Evolutionary conservation across 2,329 filamentous ascomycete species (phyloP).

Genomic region (Fusarium pilosicola): DNA sequence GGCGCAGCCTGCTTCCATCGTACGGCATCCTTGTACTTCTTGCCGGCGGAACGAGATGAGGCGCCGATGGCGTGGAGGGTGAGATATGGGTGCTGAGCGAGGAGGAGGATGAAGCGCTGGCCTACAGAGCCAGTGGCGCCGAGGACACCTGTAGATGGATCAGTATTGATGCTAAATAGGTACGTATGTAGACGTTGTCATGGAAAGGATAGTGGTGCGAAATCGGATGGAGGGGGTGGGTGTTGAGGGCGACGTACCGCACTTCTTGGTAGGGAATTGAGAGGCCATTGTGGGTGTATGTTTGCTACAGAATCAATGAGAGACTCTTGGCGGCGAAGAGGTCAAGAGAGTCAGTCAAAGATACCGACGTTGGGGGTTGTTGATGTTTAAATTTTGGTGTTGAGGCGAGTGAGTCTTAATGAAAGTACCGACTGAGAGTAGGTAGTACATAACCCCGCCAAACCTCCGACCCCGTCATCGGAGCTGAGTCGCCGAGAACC

Average conservation of each 20-base stretch:
- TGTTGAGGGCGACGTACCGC: slow-evolving; percentile 55
- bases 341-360: background rate
- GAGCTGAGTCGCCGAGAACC: slow-evolving; percentile 36
- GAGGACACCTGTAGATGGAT: slow-evolving; percentile 70
- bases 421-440: slow-evolving; percentile 9
- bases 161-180: slow-evolving; percentile 3
- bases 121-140: slow-evolving; percentile 95
- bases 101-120: slow-evolving; percentile 92
- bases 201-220: slow-evolving; percentile 8
- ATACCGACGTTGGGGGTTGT: background rate
- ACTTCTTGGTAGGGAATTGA: slow-evolving; percentile 67
- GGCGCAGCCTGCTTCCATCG: slow-evolving; percentile 92
- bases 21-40: slow-evolving; percentile 94
- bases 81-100: slow-evolving; percentile 88
- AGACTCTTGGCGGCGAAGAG: background rate
- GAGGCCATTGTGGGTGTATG: slow-evolving; percentile 43
- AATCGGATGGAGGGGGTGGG: slow-evolving; percentile 15
- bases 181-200: background rate
- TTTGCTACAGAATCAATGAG: background rate
- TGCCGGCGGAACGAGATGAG: slow-evolving; percentile 87
- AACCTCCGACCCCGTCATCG: slow-evolving; percentile 47
- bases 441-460: slow-evolving; percentile 41
- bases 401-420: slow-evolving; percentile 34
- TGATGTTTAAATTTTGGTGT: slow-evolving; percentile 34
- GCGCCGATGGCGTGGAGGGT: slow-evolving; percentile 89